These are phyloP conservation scores for Blepharisma stoltei DNA, from an alignment of 73 alveolate species.

Conservation along the genomic window DNA sequence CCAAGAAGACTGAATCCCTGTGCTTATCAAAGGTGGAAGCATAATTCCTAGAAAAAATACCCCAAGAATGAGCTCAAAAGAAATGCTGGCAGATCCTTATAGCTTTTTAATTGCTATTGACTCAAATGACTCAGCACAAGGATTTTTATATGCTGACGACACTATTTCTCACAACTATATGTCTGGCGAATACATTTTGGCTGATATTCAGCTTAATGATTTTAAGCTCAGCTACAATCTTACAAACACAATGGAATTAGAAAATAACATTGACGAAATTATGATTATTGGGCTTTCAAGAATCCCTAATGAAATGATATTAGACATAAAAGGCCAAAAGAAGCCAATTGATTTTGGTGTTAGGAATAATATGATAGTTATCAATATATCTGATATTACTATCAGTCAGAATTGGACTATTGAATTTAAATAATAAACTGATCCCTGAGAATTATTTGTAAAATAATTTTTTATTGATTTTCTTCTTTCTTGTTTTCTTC, in stretches of 20 bases:
- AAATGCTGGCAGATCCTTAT: not conserved
- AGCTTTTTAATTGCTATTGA: not conserved
- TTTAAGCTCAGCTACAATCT: not conserved
- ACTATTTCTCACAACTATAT: not conserved
- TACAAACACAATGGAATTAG: too few species aligned
- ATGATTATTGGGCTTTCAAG: too few species aligned
- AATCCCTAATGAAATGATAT: not conserved
- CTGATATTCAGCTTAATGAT: not conserved
- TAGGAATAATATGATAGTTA: not conserved
- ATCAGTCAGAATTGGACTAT: slow-evolving; percentile 8
- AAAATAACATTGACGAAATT: too few species aligned
- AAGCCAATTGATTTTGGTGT: not conserved
- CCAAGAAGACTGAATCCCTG: not conserved
- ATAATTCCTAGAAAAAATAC: not conserved
- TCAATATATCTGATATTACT: not conserved
- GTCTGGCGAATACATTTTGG: not conserved
- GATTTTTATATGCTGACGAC: not conserved
- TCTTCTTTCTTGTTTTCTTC: slow-evolving; percentile 52
- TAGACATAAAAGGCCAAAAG: not conserved
- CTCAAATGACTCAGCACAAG: not conserved
- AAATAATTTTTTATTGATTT: not conserved
- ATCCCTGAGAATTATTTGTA: not conserved
- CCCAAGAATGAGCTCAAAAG: not conserved
- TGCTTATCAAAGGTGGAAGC: not conserved
- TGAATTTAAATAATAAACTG: not conserved